A percentile compares a stretch with the other conserved stretches of the same genome.
Evolutionary conservation across 768 basidiomycete species (phyloP).

Genomic region (Panus rudis): DNA sequence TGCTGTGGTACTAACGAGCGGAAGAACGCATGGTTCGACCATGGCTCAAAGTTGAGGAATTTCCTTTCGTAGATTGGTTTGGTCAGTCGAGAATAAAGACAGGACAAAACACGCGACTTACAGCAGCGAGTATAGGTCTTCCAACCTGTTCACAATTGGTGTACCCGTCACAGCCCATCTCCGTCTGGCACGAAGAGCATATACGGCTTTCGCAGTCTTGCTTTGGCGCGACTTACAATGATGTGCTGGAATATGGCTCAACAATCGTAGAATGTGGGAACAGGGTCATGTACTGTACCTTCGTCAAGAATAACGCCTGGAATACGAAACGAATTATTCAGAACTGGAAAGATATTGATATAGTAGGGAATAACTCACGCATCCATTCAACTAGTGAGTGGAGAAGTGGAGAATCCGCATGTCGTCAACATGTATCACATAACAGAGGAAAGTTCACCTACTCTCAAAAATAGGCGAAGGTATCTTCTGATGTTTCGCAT

Average conservation of each 20-base stretch:
- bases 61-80: slow-evolving; percentile 36
- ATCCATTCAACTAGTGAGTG: slow-evolving; percentile 62
- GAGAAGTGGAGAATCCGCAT: slow-evolving; percentile 5
- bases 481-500: slow-evolving; percentile 56
- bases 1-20: slow-evolving; percentile 65
- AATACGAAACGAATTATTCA: neutral
- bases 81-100: neutral
- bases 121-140: slow-evolving; percentile 86
- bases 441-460: slow-evolving; percentile 25
- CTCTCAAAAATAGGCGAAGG: slow-evolving; percentile 67
- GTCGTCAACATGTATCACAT: too few relatives aligned
- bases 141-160: slow-evolving; percentile 90
- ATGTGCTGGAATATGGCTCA: slow-evolving; percentile 47
- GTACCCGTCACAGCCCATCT: slow-evolving; percentile 93
- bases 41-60: slow-evolving; percentile 72
- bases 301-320: slow-evolving; percentile 73
- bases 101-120: slow-evolving; percentile 22
- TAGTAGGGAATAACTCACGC: slow-evolving; percentile 30
- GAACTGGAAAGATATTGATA: neutral
- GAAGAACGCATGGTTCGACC: slow-evolving; percentile 85
- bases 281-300: slow-evolving; percentile 2
- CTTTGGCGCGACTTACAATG: slow-evolving; percentile 87
- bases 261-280: neutral
- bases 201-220: slow-evolving; percentile 84
- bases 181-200: slow-evolving; percentile 68